A percentile compares a stretch with the other conserved stretches of the same genome.
These are phyloP conservation scores for Helminthosporium solani DNA, from an alignment of 2,329 filamentous ascomycete genomes.

Conservation along the genomic window DNA sequence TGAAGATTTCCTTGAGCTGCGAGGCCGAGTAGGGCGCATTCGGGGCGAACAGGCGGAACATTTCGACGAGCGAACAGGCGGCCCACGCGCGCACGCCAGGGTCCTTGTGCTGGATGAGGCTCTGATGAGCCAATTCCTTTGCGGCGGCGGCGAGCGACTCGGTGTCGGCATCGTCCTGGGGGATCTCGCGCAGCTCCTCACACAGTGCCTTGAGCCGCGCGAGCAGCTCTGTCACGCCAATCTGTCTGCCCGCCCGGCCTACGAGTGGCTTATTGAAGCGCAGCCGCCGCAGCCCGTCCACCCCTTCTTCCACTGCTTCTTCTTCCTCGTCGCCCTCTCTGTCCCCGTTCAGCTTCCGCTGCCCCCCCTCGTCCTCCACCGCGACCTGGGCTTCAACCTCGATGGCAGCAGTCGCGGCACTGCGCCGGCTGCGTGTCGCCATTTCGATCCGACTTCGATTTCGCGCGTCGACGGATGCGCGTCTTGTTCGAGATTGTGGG, in stretches of 20 bases:
- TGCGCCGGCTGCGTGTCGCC: slow-evolving; percentile 43
- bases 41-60: slow-evolving; percentile 88
- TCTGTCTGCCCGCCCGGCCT: slow-evolving; percentile 89
- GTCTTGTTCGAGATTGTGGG: neutral
- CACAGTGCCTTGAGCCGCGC: slow-evolving; percentile 76
- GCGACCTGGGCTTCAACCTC: slow-evolving; percentile 26
- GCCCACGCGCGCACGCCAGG: slow-evolving; percentile 88
- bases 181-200: slow-evolving; percentile 79
- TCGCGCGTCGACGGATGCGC: slow-evolving; percentile 16
- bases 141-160: slow-evolving; percentile 83
- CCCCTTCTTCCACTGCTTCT: slow-evolving; percentile 18
- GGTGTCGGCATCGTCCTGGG: slow-evolving; percentile 81
- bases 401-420: slow-evolving; percentile 35
- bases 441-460: slow-evolving; percentile 35
- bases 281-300: slow-evolving; percentile 48
- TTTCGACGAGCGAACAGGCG: slow-evolving; percentile 86
- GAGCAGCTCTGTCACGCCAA: slow-evolving; percentile 78
- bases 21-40: slow-evolving; percentile 89
- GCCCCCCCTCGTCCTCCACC: no score
- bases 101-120: slow-evolving; percentile 88
- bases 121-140: slow-evolving; percentile 77
- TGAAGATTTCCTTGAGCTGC: slow-evolving; percentile 96
- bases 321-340: slow-evolving; percentile 10
- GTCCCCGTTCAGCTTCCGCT: no score
- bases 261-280: slow-evolving; percentile 83